Evolutionary conservation across 148 eudicot species (phyloP).

Genomic region (Diospyros lotus): DNA sequence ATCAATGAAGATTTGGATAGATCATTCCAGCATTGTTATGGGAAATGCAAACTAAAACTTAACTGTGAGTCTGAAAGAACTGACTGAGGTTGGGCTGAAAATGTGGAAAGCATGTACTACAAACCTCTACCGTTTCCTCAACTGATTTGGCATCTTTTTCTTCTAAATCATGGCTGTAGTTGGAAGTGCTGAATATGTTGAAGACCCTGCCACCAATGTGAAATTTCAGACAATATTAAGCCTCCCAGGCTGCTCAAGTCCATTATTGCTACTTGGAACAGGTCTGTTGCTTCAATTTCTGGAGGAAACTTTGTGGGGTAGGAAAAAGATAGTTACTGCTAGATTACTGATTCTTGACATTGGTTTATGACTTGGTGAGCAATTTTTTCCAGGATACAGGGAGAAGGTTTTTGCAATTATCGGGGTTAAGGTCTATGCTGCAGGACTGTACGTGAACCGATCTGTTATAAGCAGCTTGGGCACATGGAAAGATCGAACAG

Average conservation of each 20-base stretch:
- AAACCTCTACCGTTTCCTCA: not conserved
- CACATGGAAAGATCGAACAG: slow-evolving; percentile 54
- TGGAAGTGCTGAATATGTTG: slow-evolving; percentile 49
- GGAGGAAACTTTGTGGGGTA: not conserved
- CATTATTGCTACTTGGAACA: slow-evolving; percentile 76
- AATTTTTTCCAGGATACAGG: slow-evolving; percentile 67
- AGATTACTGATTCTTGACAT: not conserved
- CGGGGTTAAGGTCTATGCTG: slow-evolving; percentile 93
- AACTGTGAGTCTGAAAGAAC: no score
- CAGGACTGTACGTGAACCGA: slow-evolving; percentile 63
- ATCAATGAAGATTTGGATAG: not conserved
- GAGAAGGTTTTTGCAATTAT: slow-evolving; percentile 90
- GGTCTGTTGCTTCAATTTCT: slow-evolving; percentile 38
- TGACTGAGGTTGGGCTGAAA: not conserved
- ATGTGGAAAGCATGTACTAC: not conserved
- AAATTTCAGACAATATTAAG: slow-evolving; percentile 53
- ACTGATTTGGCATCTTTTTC: slow-evolving; percentile 3
- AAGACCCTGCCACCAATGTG: slow-evolving; percentile 80
- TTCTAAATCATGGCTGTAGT: slow-evolving; percentile 24
- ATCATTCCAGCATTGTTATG: not conserved
- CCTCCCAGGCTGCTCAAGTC: slow-evolving; percentile 75
- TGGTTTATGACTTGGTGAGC: not conserved
- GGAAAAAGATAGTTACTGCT: not conserved
- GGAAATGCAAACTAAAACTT: not conserved
- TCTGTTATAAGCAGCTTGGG: slow-evolving; percentile 45